phyloP scores from a whole-genome alignment of 352 stramenopile species.

The Phytophthora litchii region DNA sequence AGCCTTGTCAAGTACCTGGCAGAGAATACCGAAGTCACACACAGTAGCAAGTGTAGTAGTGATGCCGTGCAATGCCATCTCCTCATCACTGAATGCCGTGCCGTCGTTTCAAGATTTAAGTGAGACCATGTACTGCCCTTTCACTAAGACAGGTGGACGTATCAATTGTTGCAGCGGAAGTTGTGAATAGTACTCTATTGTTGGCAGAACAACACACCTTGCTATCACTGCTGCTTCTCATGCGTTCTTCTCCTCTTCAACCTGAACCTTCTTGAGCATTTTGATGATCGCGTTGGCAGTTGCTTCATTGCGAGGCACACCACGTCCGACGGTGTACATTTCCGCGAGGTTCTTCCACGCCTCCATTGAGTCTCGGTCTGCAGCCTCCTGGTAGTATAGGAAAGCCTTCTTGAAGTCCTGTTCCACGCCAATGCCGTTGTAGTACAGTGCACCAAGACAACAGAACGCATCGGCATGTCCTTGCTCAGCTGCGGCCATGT shows the following conservation, averaged over 20 bases:
- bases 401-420: conserved; percentile 83
- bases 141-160: conserved; percentile 1
- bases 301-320: conserved; percentile 78
- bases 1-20: conserved; percentile 11
- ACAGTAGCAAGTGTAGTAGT: conserved; percentile 17
- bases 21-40: conserved; percentile 5
- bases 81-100: conserved; percentile 14
- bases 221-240: conserved; percentile 2
- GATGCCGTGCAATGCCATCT: not conserved
- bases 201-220: not conserved
- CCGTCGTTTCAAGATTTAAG: conserved; percentile 34
- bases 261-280: conserved; percentile 78
- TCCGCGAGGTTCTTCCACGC: conserved; percentile 90
- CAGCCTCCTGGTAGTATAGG: conserved; percentile 87
- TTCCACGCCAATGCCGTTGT: conserved; percentile 72
- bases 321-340: conserved; percentile 82
- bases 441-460: conserved; percentile 83
- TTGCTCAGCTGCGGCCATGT: conserved; percentile 68
- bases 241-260: conserved; percentile 28
- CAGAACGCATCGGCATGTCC: conserved; percentile 77
- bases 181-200: conserved; percentile 16
- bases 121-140: conserved; percentile 10
- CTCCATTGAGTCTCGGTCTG: conserved; percentile 82
- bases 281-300: conserved; percentile 86
- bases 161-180: conserved; percentile 5